Base-by-base conservation (phyloP, 1,284 basidiomycete genomes). In the Pseudozyma hubeiensis region DNA sequence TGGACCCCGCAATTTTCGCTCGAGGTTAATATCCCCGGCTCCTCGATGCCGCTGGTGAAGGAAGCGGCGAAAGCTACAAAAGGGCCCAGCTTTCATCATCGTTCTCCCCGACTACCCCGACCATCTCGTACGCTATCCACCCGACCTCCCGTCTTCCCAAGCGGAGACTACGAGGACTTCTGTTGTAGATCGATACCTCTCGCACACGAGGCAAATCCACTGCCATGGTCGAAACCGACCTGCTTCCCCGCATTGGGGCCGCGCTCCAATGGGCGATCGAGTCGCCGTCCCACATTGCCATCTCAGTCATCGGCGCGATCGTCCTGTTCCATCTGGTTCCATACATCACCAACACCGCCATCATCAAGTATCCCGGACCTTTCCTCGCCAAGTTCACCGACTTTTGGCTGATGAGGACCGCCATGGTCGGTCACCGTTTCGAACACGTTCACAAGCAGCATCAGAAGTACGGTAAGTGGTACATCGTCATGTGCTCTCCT, bases 401-500 rank as follows among this genome's bases (percentile, higher is more conserved):
- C 81, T 75, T 89, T 13, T 96, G 93, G 93, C 86, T 96, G 30
- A 90, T 90, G 33, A 87, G 87, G 76, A 87, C 89, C 33, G 87
- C 89, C 24, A 88, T 89, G 53, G 84, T 87, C 9, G 93, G 93
- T 1, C 89, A 92, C 66, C 89, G 93, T 47, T 93, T 90, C 24
- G 89, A 92, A 75, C 85, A 88, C 3, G 90, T 96, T 3, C 92
- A 96, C 79, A 83, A 89, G 67, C 85, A 92, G 77, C 93, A 96
- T 84, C 77, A 88, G 81, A 90, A 90, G 86, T 88, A 93, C 71
- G 93, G 93, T 91, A 79, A 60, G 87, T 80, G 19, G 17, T 19
- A 10, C 1, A 5, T n/a, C 31, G 4, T 41, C 13, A 29, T 11
- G 30, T 29, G 8, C 37, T 47, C 39, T 7, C 9, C 2, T 37